Conservation (phyloP, 768 basidiomycete species). For the Pisolithus marmoratus region DNA sequence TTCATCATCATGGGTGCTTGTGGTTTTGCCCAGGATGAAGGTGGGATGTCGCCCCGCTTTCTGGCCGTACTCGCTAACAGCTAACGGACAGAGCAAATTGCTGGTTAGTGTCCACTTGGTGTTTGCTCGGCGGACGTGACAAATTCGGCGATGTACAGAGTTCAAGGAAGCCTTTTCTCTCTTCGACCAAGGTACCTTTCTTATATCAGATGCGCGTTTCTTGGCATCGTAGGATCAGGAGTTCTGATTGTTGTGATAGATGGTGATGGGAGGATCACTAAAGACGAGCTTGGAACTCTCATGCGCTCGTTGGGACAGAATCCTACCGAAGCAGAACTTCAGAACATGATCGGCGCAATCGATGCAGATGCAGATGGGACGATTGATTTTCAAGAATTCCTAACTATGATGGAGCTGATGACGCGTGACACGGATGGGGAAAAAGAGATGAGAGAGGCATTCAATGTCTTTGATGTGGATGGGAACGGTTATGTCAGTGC, state of each 20-base stretch:
- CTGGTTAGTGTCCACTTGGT: constrained; percentile 48
- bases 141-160: constrained; percentile 41
- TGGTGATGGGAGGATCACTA: constrained; percentile 91
- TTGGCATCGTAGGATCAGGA: background rate
- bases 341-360: constrained; percentile 95
- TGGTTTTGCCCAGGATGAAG: constrained; percentile 44
- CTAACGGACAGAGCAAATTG: constrained; percentile 74
- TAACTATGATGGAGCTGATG: constrained; percentile 80
- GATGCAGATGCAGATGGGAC: constrained; percentile 85
- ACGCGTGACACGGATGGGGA: constrained; percentile 91
- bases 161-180: constrained; percentile 99
- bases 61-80: background rate
- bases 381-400: constrained; percentile 82
- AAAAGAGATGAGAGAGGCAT: constrained; percentile 94
- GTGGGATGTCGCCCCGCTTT: constrained; percentile 29
- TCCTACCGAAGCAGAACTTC: constrained; percentile 85
- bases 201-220: constrained; percentile 12
- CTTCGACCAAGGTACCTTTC: constrained; percentile 87
- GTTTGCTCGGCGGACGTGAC: constrained; percentile 1
- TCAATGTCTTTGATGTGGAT: constrained; percentile 96
- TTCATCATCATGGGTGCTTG: constrained; percentile 12
- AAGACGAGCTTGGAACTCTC: constrained; percentile 84
- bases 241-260: constrained; percentile 39
- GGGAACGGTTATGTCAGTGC: constrained; percentile 87
- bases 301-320: constrained; percentile 93